A percentile compares a stretch with the other conserved stretches of the same genome.
These are phyloP conservation scores for Ophiostoma piceae DNA, from an alignment of 2,329 filamentous ascomycete genomes.

Conservation along the genomic window DNA sequence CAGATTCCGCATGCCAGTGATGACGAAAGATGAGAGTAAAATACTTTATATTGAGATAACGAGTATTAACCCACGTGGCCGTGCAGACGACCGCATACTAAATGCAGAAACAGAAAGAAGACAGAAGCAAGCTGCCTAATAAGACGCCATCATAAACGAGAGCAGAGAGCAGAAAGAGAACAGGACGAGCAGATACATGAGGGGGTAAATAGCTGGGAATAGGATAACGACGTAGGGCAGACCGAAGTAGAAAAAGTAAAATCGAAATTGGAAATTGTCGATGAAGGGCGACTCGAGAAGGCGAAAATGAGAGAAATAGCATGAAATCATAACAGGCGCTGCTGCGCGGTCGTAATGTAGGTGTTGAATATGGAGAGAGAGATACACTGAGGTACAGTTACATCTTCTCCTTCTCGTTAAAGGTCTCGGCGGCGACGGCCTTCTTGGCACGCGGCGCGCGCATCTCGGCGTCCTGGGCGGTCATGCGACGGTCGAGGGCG, in stretches of 20 bases:
- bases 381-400: not conserved
- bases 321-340: not conserved
- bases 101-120: not conserved
- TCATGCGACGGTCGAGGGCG: conserved; percentile 80
- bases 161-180: not conserved
- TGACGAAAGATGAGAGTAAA: not conserved
- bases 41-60: not conserved
- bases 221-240: not conserved
- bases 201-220: not conserved
- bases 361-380: not conserved
- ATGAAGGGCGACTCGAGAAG: not conserved
- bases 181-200: not conserved
- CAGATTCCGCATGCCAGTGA: not conserved
- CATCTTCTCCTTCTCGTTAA: conserved; percentile 38
- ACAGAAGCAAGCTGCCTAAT: not conserved
- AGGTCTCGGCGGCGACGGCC: conserved; percentile 13
- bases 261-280: too few relatives aligned
- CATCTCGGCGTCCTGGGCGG: conserved; percentile 81
- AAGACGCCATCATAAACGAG: not conserved
- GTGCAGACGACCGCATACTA: not conserved
- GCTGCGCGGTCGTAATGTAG: not conserved
- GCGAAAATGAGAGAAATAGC: not conserved
- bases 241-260: not conserved
- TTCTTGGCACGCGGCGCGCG: conserved; percentile 43
- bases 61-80: not conserved